phyloP scores from a whole-genome alignment of 176 grass and related monocot species.

The Triticum dicoccoides region DNA sequence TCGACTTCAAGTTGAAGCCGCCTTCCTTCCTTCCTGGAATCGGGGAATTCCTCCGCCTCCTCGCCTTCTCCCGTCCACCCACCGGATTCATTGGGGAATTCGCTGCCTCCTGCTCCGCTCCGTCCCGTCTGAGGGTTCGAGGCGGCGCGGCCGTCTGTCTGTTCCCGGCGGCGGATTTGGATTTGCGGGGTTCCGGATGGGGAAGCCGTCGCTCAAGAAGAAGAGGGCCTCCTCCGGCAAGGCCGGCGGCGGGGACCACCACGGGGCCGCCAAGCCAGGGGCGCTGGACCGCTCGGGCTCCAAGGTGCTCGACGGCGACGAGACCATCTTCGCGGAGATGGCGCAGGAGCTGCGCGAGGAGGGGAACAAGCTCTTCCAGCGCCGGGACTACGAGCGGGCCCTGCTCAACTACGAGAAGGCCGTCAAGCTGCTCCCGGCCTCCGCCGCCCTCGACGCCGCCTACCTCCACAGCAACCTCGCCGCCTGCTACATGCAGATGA shows the following conservation, averaged over 20 bases:
- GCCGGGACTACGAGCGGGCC: constrained; percentile 68
- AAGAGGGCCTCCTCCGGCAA: constrained; percentile 26
- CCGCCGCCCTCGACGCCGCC: constrained; percentile 32
- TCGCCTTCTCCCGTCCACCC: background rate
- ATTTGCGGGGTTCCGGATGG: constrained; percentile 40
- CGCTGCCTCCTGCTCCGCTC: background rate
- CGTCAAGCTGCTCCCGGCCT: constrained; percentile 60
- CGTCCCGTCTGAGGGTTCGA: background rate
- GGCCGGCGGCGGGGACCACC: constrained; percentile 18
- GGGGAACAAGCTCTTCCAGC: constrained; percentile 85
- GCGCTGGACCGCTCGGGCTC: constrained; percentile 42
- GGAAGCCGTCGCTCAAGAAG: constrained; percentile 82
- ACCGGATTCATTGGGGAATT: too few relatives aligned
- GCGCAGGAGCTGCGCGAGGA: constrained; percentile 71
- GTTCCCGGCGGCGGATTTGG: background rate
- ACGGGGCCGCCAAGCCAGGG: constrained; percentile 29
- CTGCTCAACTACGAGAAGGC: constrained; percentile 86
- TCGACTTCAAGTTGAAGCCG: background rate
- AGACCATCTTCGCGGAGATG: constrained; percentile 69
- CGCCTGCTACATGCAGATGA: constrained; percentile 94
- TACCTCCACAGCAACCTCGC: constrained; percentile 84
- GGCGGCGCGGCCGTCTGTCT: background rate
- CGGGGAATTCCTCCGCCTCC: background rate
- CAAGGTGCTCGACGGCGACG: constrained; percentile 79
- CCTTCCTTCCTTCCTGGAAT: background rate